Evolutionary conservation across 2,329 filamentous ascomycete species (phyloP), one percentile per base, ranked within the genome.

Genomic region (Cercospora citrullina): DNA sequence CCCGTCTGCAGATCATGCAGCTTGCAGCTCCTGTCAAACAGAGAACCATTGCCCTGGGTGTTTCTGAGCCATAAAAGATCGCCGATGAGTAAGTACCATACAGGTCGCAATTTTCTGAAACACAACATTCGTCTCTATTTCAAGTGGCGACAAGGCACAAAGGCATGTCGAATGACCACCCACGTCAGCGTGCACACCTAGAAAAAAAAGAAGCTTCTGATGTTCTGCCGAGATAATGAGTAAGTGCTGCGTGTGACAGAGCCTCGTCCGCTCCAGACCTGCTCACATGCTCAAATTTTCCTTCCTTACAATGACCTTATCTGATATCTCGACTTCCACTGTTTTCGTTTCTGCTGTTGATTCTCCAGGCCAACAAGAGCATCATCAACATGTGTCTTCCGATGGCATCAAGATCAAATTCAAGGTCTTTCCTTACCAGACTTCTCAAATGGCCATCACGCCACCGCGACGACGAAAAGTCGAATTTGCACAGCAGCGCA

Each of bases 361-460:
- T 42, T 18, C 14, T 10, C 5, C 31, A 30, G 21, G 48, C 21
- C n/a, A n/a, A 9, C 23, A 14, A 18, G 51, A 8, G 3, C 10
- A 0, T 7, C 23, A 64, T 9, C 62, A 58, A 42, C 31, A 64
- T 64, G 62, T 64, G 62, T 45, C 62, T 64, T 23, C 51, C 62
- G 36, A 26, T 62, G 51, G 33, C 28, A 36, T 64, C 62, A 64
- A 48, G 53, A 30, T 64, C 62, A 64, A 45, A 18, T n/a, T 64
- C 62, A 64, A 58, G 18, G n/a, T 64, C 62, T 9, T 59, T 64
- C 51, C 62, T 64, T 53, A 21, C 51, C 30, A 58, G 26, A 64
- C 62, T 64, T 8, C 9, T 45, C 18, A 31, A 18, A 9, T 33
- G 62, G 30, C 28, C 12, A 12, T 30, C 60, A 21, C 60, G 23